phyloP scores from a whole-genome alignment of 2,329 filamentous ascomycete species.

The Periconia sp. region DNA sequence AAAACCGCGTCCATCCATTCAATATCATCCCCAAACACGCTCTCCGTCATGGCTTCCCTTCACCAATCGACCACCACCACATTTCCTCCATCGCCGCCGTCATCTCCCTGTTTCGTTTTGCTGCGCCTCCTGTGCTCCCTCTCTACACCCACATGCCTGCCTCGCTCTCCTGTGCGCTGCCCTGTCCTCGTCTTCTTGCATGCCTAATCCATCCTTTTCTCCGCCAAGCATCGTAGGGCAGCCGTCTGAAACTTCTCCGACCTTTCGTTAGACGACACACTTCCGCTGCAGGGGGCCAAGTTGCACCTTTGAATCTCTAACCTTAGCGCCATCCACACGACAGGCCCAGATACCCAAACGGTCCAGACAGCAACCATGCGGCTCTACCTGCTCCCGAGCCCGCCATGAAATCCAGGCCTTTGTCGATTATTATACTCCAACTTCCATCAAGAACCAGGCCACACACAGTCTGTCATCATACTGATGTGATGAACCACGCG shows the following conservation, averaged over 20 bases:
- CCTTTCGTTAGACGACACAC: slow-evolving; percentile 16
- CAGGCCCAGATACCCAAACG: slow-evolving; percentile 4
- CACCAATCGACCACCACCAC: not conserved
- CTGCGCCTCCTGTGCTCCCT: not conserved
- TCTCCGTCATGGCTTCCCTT: not conserved
- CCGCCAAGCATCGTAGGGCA: slow-evolving; percentile 28
- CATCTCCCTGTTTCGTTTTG: not conserved
- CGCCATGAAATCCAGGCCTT: not conserved
- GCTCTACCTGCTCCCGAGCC: slow-evolving; percentile 23
- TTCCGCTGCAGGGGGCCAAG: slow-evolving; percentile 29
- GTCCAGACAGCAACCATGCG: slow-evolving; percentile 18
- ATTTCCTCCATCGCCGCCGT: not conserved
- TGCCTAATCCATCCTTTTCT: not conserved
- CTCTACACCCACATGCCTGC: slow-evolving; percentile 1
- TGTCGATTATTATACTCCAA: not conserved
- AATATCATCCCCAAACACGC: not conserved
- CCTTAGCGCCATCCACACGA: slow-evolving; percentile 32
- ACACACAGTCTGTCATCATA: no score
- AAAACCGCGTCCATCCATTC: not conserved
- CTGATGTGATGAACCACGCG: not conserved
- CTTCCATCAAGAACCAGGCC: not conserved
- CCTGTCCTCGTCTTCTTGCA: not conserved
- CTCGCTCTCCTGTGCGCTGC: not conserved
- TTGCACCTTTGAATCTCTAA: slow-evolving; percentile 41
- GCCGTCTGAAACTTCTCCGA: slow-evolving; percentile 33